Percentiles rank a stretch among this genome's conserved stretches.
Evolutionary conservation across 2,329 filamentous ascomycete genomes (phyloP).

Genomic region (Curvularia hawaiiensis): DNA sequence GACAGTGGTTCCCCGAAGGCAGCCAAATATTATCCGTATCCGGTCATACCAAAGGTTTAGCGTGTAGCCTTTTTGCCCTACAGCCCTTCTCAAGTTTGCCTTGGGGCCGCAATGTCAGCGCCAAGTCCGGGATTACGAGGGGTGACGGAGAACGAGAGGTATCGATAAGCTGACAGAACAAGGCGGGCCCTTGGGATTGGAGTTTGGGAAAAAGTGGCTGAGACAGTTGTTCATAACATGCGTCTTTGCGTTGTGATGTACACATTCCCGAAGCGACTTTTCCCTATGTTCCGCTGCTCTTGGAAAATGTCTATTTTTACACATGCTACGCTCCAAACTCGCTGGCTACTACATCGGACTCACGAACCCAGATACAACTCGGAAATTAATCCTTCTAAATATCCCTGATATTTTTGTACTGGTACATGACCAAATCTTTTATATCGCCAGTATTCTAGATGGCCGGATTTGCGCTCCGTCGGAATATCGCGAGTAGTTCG

Average conservation of each 20-base stretch:
- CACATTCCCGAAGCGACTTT: background rate
- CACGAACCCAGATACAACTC: background rate
- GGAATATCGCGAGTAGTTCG: background rate
- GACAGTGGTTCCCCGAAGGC: background rate
- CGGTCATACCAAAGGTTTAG: background rate
- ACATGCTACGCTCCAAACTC: background rate
- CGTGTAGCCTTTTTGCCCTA: background rate
- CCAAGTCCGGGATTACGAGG: background rate
- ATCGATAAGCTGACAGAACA: background rate
- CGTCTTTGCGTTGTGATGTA: background rate
- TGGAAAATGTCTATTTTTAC: background rate
- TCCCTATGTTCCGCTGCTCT: background rate
- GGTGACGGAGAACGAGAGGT: background rate
- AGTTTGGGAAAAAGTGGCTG: background rate
- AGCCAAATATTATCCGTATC: background rate
- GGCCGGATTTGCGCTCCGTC: background rate
- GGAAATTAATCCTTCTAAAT: background rate
- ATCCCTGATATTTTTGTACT: background rate
- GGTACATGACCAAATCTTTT: background rate
- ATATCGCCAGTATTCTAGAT: background rate
- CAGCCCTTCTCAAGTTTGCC: background rate
- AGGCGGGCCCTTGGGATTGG: background rate
- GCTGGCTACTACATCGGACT: background rate
- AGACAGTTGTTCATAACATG: background rate
- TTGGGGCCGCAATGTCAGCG: constrained; percentile 8